Evolutionary conservation across 257 asterid genomes (phyloP), one percentile per base, ranked within the genome.

Genomic region (Nicotiana paniculata): DNA sequence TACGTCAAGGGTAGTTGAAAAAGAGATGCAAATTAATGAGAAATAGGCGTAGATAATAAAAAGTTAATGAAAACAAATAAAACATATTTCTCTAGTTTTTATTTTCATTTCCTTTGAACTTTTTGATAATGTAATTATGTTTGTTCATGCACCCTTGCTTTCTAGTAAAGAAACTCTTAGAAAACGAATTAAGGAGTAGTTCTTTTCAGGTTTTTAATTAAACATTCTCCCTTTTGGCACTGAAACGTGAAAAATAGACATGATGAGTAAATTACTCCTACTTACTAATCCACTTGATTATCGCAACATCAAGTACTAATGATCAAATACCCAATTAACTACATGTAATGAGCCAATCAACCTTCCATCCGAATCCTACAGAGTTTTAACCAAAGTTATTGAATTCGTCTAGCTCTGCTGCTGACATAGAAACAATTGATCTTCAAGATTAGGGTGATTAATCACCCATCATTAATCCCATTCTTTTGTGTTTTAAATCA

Each of bases 371-470:
- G 10, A 39, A 37, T 1, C 43, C 43, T 37, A 37, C 2, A 0
- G 10, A 7, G 0, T 39, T 39, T 8, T 43, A 43, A 8, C 0
- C 3, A 43, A 43, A 43, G 2, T 43, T 43, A 43, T 0, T 39
- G 0, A 1, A 39, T 39, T 39, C 10, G 10, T 5, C 2, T 37
- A 37, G 9, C 9, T 37, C 1, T 7, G 46, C 3, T 9, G 0
- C 9, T 8, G 3, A 2, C 51, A 9, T 43, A 43, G 1, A 43
- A 43, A 43, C 33, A 69, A 69, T 39, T n/a, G 12, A 89, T 76
- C 83, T 93, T 82, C 85, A 72, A 53, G 92, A 92, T 16, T 92
- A 91, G 83, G 90, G 53, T 89, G 87, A 15, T 18, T 9, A n/a
- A 18, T 84, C 97, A 9, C 90, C 89, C 0, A 51, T 87, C 10